A percentile compares a stretch with the other conserved stretches of the same genome.
These are phyloP conservation scores for Hypholoma sublateritium DNA, from an alignment of 768 basidiomycete species.

Conservation along the genomic window DNA sequence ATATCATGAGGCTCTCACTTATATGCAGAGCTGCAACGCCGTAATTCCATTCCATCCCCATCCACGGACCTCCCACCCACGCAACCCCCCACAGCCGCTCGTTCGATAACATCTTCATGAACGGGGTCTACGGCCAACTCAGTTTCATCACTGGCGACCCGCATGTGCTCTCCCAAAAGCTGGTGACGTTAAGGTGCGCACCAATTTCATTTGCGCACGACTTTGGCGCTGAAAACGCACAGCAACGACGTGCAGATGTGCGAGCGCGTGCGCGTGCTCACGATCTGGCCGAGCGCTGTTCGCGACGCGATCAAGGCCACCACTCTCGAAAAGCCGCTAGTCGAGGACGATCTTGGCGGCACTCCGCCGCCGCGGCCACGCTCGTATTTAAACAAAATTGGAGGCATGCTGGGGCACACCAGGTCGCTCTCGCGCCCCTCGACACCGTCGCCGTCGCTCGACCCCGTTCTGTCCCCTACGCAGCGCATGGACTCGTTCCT, in stretches of 20 bases:
- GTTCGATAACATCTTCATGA: slow-evolving; percentile 20
- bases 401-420: slow-evolving; percentile 14
- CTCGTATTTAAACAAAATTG: slow-evolving; percentile 17
- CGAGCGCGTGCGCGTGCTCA: slow-evolving; percentile 23
- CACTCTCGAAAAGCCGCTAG: slow-evolving; percentile 4
- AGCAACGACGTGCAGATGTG: slow-evolving; percentile 14
- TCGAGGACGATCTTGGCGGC: slow-evolving; percentile 1
- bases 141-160: slow-evolving; percentile 23
- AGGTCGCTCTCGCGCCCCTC: slow-evolving; percentile 7
- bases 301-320: slow-evolving; percentile 20
- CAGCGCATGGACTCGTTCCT: slow-evolving; percentile 16
- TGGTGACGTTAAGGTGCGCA: slow-evolving; percentile 23
- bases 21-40: too few relatives aligned
- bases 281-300: slow-evolving; percentile 26
- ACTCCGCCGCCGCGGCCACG: slow-evolving; percentile 3
- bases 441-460: not conserved
- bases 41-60: too few relatives aligned
- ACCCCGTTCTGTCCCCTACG: slow-evolving; percentile 11
- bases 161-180: slow-evolving; percentile 18
- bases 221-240: not conserved
- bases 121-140: slow-evolving; percentile 22
- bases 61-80: too few relatives aligned
- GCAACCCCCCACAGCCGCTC: too few relatives aligned
- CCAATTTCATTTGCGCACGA: not conserved
- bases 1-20: too few relatives aligned